Evolutionary conservation across 345 rosid species (phyloP), one percentile per base, ranked within the genome.

Genomic region (Eucalyptus melliodora): DNA sequence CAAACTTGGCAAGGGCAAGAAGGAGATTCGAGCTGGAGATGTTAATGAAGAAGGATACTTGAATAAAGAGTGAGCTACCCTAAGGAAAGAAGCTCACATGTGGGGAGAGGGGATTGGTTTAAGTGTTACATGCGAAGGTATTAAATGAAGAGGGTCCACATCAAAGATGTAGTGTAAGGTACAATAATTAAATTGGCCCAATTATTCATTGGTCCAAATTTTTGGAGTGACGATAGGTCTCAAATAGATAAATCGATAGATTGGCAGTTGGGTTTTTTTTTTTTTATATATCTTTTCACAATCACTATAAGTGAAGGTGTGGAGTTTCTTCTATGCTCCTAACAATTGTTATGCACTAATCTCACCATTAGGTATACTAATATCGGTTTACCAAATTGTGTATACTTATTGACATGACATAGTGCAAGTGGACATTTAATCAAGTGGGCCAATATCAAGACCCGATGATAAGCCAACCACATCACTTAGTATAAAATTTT

Each of bases 201-300:
- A 62, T 62, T 27, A 62, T 14, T 62, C 34, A 62, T 4, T 30
- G 72, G 16, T 62, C 7, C 72, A 62, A 62, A 30, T 62, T 30
- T 62, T 62, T 8, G 0, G 2, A 30, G 34, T 30, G 16, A 8
- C 7, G 3, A 62, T 2, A 16, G 3, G 3, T 30, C 31, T 30
- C 8, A 30, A 62, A n/a, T 30, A 30, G 3, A 62, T 62, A 27
- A 5, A 27, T 62, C 4, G 31, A 62, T 62, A 12, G 10, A 60
- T 14, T 62, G 34, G 14, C 9, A 16, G 53, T 50, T 50, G 53
- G 53, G 19, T 15, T 50, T 30, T 50, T 6, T 5, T n/a, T n/a
- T n/a, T n/a, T n/a, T n/a, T n/a, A n/a, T 15, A 45, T 50, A 47
- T 50, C 9, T 62, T 15, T 62, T 62, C 34, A 16, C 72, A n/a